Evolutionary conservation across 1,284 basidiomycete genomes (phyloP), one percentile per base, ranked within the genome.

Genomic region (Rhodotorula sp.): DNA sequence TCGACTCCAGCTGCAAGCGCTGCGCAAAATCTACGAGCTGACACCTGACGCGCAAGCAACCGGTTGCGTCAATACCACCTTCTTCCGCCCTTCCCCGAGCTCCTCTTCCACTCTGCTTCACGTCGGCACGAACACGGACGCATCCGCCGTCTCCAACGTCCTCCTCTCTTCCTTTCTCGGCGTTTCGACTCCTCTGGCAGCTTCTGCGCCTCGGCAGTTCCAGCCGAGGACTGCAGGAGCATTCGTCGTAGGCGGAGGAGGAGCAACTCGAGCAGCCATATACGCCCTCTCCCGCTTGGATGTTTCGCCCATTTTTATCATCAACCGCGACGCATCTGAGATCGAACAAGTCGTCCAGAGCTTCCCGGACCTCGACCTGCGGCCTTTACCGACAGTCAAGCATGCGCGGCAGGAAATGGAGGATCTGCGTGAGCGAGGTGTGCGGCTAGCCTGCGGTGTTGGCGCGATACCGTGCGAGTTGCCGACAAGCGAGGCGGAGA

Each of bases 61-160:
- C 24, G 55, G 55, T 16, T 59, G 47, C 28, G 34, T 59, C 18
- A 65, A 65, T 24, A 65, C 63, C n/a, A 65, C 62, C n/a, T 62
- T 44, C 30, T 37, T 56, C 26, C 46, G 24, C 48, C 28, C 58
- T 10, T 50, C 30, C 16, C 1, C 24, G 7, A 7, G 24, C 22
- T 16, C 30, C 24, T 34, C 28, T 18, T 18, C 54, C 22, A 26
- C 53, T 7, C n/a, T 50, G 18, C 6, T n/a, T 24, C 20, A 30
- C 37, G 28, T 52, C 40, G 61, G 50, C 10, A 62, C 61, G 1
- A 62, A 62, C 28, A 51, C 52, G 28, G 61, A 63, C 46, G 28
- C 40, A 10, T 8, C 50, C 44, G 52, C 50, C 28, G 31, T 57
- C 34, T n/a, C 4, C 31, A 11, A 24, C 48, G 31, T 37, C 48